phyloP scores from a whole-genome alignment of 257 asterid genomes.

The Fraxinus pennsylvanica region DNA sequence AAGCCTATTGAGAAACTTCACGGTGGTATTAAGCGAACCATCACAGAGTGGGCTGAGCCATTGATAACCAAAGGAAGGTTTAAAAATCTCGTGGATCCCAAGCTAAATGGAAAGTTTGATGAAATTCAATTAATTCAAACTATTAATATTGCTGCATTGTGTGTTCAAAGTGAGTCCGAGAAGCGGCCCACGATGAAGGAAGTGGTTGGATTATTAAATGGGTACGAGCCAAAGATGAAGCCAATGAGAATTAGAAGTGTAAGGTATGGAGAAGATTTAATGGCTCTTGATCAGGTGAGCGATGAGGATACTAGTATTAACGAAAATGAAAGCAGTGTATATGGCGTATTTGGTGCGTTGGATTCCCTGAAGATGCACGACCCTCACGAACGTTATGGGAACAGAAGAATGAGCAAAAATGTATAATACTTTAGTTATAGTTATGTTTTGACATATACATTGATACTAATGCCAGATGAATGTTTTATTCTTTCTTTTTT shows the following conservation, averaged over 20 bases:
- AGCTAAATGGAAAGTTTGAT: constrained; percentile 54
- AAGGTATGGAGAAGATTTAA: constrained; percentile 63
- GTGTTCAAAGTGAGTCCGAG: constrained; percentile 70
- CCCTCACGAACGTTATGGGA: constrained; percentile 43
- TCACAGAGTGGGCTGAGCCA: constrained; percentile 86
- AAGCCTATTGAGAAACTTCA: constrained; percentile 84
- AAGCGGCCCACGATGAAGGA: constrained; percentile 76
- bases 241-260: constrained; percentile 52
- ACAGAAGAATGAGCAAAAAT: constrained; percentile 30
- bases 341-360: constrained; percentile 76
- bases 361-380: constrained; percentile 58
- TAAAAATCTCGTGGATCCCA: constrained; percentile 66
- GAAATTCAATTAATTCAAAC: constrained; percentile 51
- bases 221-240: constrained; percentile 31
- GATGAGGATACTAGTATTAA: constrained; percentile 39
- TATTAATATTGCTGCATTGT: constrained; percentile 61
- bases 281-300: constrained; percentile 64
- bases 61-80: constrained; percentile 46
- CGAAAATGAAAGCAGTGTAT: constrained; percentile 64
- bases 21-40: constrained; percentile 70
- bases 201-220: constrained; percentile 55
- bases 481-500: constrained; percentile 16
- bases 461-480: background rate
- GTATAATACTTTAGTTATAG: background rate
- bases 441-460: background rate